phyloP scores from a whole-genome alignment of 2,329 filamentous ascomycete genomes.

The Ilyonectria robusta region DNA sequence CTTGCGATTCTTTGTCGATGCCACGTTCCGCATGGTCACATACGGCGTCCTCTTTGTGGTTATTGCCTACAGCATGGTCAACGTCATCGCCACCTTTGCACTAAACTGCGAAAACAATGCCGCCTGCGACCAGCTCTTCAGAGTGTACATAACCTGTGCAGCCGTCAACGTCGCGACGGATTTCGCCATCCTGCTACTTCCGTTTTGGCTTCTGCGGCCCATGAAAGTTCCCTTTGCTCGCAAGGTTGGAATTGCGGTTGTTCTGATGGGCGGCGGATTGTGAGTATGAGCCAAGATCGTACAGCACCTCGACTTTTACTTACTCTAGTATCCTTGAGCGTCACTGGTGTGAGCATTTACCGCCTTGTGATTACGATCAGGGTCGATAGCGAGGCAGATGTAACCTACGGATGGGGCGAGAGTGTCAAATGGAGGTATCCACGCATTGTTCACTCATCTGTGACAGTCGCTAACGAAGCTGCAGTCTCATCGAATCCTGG shows the following conservation, averaged over 20 bases:
- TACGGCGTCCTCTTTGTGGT: slow-evolving; percentile 12
- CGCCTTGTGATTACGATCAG: slow-evolving; percentile 1
- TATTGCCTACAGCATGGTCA: slow-evolving; percentile 11
- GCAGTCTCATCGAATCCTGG: slow-evolving; percentile 29
- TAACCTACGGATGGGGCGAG: slow-evolving; percentile 1
- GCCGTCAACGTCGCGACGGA: slow-evolving; percentile 16
- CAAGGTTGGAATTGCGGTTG: slow-evolving; percentile 23
- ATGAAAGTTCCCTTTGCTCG: slow-evolving; percentile 17
- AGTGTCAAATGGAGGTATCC: slow-evolving; percentile 22
- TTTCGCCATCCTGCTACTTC: slow-evolving; percentile 16
- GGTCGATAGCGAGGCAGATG: not conserved
- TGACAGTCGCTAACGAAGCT: not conserved
- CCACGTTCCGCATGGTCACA: not conserved
- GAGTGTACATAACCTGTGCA: slow-evolving; percentile 5
- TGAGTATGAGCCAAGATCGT: not conserved
- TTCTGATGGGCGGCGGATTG: slow-evolving; percentile 32
- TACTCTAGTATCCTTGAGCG: not conserved
- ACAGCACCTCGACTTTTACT: not conserved
- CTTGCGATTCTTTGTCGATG: slow-evolving; percentile 35
- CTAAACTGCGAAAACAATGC: not conserved
- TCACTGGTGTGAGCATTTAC: slow-evolving; percentile 24
- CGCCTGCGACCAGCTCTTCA: not conserved
- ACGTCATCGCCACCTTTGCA: not conserved
- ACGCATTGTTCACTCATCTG: not conserved
- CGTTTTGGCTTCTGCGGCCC: slow-evolving; percentile 24